A percentile compares a stretch with the other conserved stretches of the same genome.
phyloP scores from a whole-genome alignment of 192 early-diverging fungal species.

The Allomyces macrogynus region DNA sequence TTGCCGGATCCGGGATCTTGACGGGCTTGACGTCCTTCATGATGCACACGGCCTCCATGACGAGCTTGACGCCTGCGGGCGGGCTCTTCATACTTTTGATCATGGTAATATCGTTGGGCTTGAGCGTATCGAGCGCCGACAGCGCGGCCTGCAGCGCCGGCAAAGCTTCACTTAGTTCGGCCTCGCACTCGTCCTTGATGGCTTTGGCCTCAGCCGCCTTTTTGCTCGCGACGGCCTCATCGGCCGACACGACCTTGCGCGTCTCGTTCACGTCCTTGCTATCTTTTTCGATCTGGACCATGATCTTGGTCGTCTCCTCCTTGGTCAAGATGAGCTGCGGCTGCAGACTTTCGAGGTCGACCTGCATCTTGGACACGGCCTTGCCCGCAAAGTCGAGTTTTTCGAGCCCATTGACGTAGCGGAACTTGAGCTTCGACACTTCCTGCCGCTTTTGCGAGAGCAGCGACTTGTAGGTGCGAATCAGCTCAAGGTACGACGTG shows the following conservation, averaged over 20 bases:
- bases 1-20: not conserved
- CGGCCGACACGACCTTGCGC: conserved; percentile 51
- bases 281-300: conserved; percentile 83
- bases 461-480: conserved; percentile 72
- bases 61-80: conserved; percentile 82
- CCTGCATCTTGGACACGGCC: conserved; percentile 83
- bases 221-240: conserved; percentile 49
- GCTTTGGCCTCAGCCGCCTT: conserved; percentile 56
- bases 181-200: conserved; percentile 53
- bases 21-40: conserved; percentile 54
- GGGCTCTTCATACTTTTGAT: conserved; percentile 93
- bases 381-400: conserved; percentile 81
- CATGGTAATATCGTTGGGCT: conserved; percentile 87
- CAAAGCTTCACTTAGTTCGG: conserved; percentile 79
- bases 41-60: conserved; percentile 92
- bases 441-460: conserved; percentile 81
- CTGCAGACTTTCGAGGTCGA: conserved; percentile 64
- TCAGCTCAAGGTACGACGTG: conserved; percentile 93
- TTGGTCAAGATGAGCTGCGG: conserved; percentile 68
- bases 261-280: conserved; percentile 83
- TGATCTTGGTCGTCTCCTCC: conserved; percentile 76
- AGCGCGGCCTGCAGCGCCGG: conserved; percentile 91
- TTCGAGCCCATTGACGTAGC: conserved; percentile 89
- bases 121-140: conserved; percentile 79
- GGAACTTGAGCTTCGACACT: conserved; percentile 95